Percentiles rank a stretch among this genome's conserved stretches.
Conservation (phyloP, 1,284 basidiomycete species). For the Boletus holoroseus region DNA sequence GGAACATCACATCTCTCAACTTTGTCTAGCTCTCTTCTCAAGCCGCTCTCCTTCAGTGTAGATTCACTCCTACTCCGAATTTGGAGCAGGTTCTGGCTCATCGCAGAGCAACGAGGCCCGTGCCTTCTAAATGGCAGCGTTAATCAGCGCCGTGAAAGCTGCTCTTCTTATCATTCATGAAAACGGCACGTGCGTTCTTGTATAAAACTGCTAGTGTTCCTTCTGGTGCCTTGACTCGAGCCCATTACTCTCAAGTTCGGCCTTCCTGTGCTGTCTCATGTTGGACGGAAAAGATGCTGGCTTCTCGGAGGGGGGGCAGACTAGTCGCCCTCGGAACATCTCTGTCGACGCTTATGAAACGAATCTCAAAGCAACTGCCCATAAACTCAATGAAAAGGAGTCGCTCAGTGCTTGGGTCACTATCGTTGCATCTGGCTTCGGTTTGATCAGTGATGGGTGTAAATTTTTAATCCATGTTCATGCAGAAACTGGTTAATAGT, state of each 20-base stretch:
- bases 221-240: not conserved
- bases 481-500: constrained; percentile 3
- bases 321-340: constrained; percentile 14
- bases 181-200: constrained; percentile 24
- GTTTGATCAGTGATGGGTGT: constrained; percentile 69
- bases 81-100: not conserved
- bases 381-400: constrained; percentile 36
- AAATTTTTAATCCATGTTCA: constrained; percentile 23
- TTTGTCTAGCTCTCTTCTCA: constrained; percentile 12
- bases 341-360: constrained; percentile 25
- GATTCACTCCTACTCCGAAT: not conserved
- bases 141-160: constrained; percentile 1
- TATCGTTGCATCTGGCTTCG: constrained; percentile 59
- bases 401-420: constrained; percentile 54
- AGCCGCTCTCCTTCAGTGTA: not conserved
- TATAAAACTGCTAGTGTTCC: constrained; percentile 24
- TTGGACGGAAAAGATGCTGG: constrained; percentile 21
- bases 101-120: not conserved
- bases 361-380: constrained; percentile 24
- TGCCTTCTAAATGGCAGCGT: constrained; percentile 5
- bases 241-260: not conserved
- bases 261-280: constrained; percentile 18
- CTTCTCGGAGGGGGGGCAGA: constrained; percentile 9
- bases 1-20: not conserved
- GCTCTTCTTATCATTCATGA: constrained; percentile 1